Base-by-base conservation (phyloP, 108 stramenopile genomes). In the Schizochytrium sp. region DNA sequence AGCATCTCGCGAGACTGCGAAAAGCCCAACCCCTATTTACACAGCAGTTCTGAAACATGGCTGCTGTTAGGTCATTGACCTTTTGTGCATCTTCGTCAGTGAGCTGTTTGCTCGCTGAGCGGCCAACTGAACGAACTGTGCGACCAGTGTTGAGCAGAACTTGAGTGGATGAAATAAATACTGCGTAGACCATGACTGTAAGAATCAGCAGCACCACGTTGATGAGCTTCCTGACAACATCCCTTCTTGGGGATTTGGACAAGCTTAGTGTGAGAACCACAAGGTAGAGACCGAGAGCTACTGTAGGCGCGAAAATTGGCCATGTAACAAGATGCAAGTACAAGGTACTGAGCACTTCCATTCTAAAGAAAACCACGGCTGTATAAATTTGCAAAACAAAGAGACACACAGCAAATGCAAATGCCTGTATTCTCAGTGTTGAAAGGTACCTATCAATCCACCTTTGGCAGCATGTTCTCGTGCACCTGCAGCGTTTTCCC, bases 1-100 rank as follows among this genome's bases (percentile, higher is more conserved):
- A 4, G 61, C 61, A 64, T 0, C 41, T 38, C 1, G 42, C 61
- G 61, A 64, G 61, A 7, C 4, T n/a, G 8, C 5, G 61, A n/a
- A 13, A 4, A 10, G 73, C 73, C 73, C 73, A 83, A 8, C 73
- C 73, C 5, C 73, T 17, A 38, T 83, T 83, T 5, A 83, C 73
- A 19, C 73, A 83, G 73, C 73, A 83, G 19, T 28, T 53, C 17
- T 83, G 44, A 38, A 83, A 83, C 19, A 83, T 46, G 4, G 73
- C 73, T 19, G 50, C 49, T 50, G 73, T 83, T 8, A 83, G 4
- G 50, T 83, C 73, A 38, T 83, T 83, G 49, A 83, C 8, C 12
- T 53, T 53, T 50, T 83, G 10, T 5, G 8, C 73, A 50, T 4
- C 12, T 7, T 28, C 5, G 19, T 13, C 4, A 19, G 28, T 46